These are phyloP conservation scores for Apodospora peruviana DNA, from an alignment of 495 filamentous ascomycete genomes.

Conservation along the genomic window DNA sequence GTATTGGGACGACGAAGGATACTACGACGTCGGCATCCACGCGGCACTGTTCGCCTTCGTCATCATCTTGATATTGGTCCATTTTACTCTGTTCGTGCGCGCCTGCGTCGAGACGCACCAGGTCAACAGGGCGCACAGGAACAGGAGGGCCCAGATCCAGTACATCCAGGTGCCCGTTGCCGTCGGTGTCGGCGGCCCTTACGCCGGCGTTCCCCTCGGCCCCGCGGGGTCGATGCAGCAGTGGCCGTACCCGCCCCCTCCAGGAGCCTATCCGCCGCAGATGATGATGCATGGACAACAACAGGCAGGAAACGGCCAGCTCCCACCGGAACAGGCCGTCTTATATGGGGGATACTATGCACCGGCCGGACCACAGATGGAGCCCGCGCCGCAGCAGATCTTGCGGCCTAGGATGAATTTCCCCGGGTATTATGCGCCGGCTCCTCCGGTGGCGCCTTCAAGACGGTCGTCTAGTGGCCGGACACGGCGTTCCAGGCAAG, in stretches of 20 bases:
- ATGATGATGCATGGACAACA: not conserved
- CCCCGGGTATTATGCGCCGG: constrained; percentile 14
- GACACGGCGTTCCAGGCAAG: too few species aligned
- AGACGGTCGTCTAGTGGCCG: not conserved
- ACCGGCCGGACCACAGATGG: not conserved
- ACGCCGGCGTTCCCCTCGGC: not conserved
- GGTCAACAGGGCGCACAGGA: constrained; percentile 14
- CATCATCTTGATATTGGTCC: constrained; percentile 12
- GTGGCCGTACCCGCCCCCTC: not conserved
- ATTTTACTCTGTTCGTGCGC: constrained; percentile 40
- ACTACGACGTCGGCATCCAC: not conserved
- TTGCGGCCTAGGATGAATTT: not conserved
- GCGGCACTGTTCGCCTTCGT: constrained; percentile 18
- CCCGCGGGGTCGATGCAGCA: too few species aligned
- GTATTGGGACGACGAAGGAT: constrained; percentile 3
- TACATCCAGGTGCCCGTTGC: constrained; percentile 7
- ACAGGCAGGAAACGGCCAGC: not conserved
- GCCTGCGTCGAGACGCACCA: constrained; percentile 37
- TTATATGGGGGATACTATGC: constrained; percentile 15
- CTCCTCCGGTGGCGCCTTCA: not conserved
- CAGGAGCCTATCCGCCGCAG: not conserved
- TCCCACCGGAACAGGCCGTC: not conserved
- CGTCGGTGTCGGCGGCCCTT: not conserved
- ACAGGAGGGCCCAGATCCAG: not conserved
- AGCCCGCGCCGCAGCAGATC: not conserved